Evolutionary conservation across 345 rosid species (phyloP), one percentile per base, ranked within the genome.

Genomic region (Salix suchowensis): DNA sequence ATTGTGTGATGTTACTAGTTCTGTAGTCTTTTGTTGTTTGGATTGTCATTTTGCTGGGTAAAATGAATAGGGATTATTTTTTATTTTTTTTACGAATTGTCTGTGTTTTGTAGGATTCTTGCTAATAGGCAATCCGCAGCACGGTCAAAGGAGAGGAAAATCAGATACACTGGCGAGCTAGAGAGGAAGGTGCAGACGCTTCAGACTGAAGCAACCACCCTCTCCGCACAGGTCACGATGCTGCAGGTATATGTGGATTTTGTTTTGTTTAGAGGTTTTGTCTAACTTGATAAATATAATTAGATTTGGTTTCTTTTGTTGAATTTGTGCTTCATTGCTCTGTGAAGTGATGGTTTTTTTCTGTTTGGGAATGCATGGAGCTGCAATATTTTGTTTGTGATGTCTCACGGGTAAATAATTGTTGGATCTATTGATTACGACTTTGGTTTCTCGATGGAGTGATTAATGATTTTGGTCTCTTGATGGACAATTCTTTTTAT

Each of bases 131-230:
- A 94, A 82, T 94, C 98, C 5, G 98, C 97, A 0, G 98, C 98
- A 2, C 86, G 98, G 30, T 94, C 98, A 0, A 94, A 94, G 88
- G 98, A 94, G 90, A 89, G 98, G 87, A 94, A 92, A 80, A 84
- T 87, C 55, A 79, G 92, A 75, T 94, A 94, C 77, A 90, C 97
- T 0, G 76, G 83, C 85, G 98, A 94, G 88, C 86, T 94, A 71
- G 98, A 95, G 86, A 95, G 91, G 91, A 95, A 92, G 81, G 98
- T 95, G 70, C 98, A 91, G 88, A 95, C 98, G 19, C 97, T 95
- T 83, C 98, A 95, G 86, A 89, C 92, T 23, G 98, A 95, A 87
- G 98, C 98, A 28, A 92, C 98, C 39, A 92, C 91, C 26, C 88
- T 95, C 71, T 95, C 98, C n/a, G 98, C 98, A 4, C 98, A 94